Evolutionary conservation across 2,329 filamentous ascomycete species (phyloP).

Genomic region (Capronia americana): DNA sequence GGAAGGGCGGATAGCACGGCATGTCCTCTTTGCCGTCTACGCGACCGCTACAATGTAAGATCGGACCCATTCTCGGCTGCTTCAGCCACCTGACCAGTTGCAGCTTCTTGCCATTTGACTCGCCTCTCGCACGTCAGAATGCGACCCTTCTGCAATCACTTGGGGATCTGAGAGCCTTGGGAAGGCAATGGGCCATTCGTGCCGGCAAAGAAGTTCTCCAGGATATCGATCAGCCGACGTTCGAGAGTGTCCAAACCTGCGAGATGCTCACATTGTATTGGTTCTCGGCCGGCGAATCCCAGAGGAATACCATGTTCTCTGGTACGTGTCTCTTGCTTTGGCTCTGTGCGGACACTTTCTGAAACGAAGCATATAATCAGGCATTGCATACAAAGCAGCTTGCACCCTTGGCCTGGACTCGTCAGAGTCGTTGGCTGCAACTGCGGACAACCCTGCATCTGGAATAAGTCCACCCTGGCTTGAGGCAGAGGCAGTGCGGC

Average conservation of each 20-base stretch:
- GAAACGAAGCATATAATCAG: background rate
- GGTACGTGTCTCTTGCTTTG: conserved; percentile 12
- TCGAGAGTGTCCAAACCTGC: conserved; percentile 27
- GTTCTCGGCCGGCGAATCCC: conserved; percentile 25
- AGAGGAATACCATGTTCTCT: conserved; percentile 28
- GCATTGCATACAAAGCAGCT: conserved; percentile 27
- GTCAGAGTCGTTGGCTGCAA: background rate
- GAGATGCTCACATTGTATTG: conserved; percentile 27
- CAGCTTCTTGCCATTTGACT: conserved; percentile 11
- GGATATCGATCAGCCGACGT: conserved; percentile 27
- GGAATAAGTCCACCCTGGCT: conserved; percentile 8
- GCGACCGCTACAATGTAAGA: conserved; percentile 27
- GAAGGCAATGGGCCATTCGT: conserved; percentile 24
- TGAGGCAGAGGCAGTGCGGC: conserved; percentile 10
- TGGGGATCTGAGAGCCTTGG: conserved; percentile 16
- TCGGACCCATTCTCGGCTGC: background rate
- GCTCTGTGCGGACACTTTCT: background rate
- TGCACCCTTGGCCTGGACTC: conserved; percentile 21
- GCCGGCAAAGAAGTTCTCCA: conserved; percentile 27
- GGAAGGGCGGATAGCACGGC: conserved; percentile 7
- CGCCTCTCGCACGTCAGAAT: conserved; percentile 11
- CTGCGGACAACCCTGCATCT: background rate
- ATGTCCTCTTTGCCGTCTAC: conserved; percentile 22
- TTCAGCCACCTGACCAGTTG: background rate
- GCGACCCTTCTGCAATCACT: conserved; percentile 15